Evolutionary conservation across 148 eudicot species (phyloP), one percentile per base, ranked within the genome.

Genomic region (Chenopodium album): DNA sequence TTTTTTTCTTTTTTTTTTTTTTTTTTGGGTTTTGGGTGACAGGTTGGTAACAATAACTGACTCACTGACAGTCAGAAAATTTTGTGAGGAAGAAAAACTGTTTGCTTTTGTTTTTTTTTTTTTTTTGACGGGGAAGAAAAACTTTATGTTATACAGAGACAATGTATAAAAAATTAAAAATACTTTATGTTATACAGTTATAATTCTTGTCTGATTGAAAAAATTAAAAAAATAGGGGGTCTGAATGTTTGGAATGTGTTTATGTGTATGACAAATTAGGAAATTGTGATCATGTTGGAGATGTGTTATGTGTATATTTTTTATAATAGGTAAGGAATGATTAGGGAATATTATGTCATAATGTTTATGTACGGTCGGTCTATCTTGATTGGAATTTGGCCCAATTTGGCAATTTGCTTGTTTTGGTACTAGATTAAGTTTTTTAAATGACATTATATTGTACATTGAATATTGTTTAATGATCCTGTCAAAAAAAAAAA

Each of bases 1-100:
- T 48, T 71, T 46, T 23, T 9, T 72, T 48, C 37, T 46, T 23
- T 9, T 9, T 69, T 69, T 69, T 34, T 16, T 28, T 31, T 56
- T 11, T 34, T 69, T 34, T 32, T 29, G 54, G 75, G 46, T 56
- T 72, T 72, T 72, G 75, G 31, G 75, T 68, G 7, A 68, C 72
- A 68, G 46, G 72, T 31, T 69, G 72, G 50, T 46, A n/a, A n/a
- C 75, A 72, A 56, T 72, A 1, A 72, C 75, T 72, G 75, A 72
- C 75, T 72, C 54, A 72, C 75, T 72, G 75, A 72, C 75, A 41
- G 75, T 19, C 48, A 44, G 50, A 72, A 16, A 16, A 71, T 7
- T 56, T 10, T 56, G 5, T 2, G 20, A 56, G 62, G 6, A 41
- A 56, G 16, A 17, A 19, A 56, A 17, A 17, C 31, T n/a, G 31